Evolutionary conservation across 768 basidiomycete genomes (phyloP), one percentile per base, ranked within the genome.

Genomic region (Amanita rimosa): DNA sequence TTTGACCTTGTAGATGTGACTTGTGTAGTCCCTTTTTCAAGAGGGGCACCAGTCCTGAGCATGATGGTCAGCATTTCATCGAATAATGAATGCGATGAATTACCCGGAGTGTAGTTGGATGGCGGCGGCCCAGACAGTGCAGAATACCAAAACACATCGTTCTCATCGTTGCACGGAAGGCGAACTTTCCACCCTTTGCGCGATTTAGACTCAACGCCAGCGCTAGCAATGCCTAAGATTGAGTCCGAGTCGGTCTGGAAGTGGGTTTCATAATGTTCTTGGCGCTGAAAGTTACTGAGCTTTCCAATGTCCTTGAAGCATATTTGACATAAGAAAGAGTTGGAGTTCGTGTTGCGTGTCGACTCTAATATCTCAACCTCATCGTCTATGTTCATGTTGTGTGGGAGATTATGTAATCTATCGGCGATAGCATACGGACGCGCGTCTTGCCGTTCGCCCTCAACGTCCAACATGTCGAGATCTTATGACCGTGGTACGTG

Each of bases 401-500:
- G 40, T 41, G 9, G 22, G 5, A 44, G 17, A 34, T 48, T 48
- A 48, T 24, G 29, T 46, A 53, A 49, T 48, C 45, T 51, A 16
- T n/a, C n/a, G n/a, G n/a, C n/a, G 24, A 53, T 56, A 16, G 35
- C 37, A 47, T 24, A 40, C 13, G 59, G 68, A 75, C 77, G 76
- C 78, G 78, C 73, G 78, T 78, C 60, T 65, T 51, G n/a, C n/a
- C n/a, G n/a, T 44, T 43, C 45, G 42, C 52, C 35, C 55, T 51
- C 57, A 52, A 57, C 57, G 51, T 49, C 46, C 42, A 64, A 58
- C 56, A 90, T 90, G 87, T 90, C 93, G 50, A 86, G 93, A 74
- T 94, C 90, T 29, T 96, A 96, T 72, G 93, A 96, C 81, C 85
- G 93, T 80, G 93, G 92, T 92, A 61, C 41, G 72, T 51, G 19